Percentiles rank a stretch among this genome's conserved stretches.
Evolutionary conservation across 1,139 yeast species (phyloP).

Genomic region (Suhomyces coccinellae): DNA sequence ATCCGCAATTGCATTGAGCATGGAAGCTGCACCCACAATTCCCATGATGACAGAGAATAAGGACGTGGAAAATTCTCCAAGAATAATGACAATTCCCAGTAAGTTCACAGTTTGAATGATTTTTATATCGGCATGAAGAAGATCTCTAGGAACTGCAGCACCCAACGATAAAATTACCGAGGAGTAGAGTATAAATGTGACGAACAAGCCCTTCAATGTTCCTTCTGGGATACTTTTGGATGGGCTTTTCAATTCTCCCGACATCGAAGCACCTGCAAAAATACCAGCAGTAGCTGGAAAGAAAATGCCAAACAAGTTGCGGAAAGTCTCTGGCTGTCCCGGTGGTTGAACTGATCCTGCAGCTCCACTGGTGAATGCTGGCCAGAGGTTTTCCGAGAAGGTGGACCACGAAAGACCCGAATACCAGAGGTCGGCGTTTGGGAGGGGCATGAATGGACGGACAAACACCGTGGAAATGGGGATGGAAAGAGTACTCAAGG

Average conservation of each 20-base stretch:
- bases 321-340: slow-evolving; percentile 64
- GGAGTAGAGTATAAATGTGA: slow-evolving; percentile 74
- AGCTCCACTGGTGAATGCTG: slow-evolving; percentile 83
- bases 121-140: slow-evolving; percentile 75
- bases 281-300: slow-evolving; percentile 99
- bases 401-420: slow-evolving; percentile 76
- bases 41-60: slow-evolving; percentile 93
- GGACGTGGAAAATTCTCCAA: slow-evolving; percentile 89
- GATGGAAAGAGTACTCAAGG: slow-evolving; percentile 74
- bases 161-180: slow-evolving; percentile 81
- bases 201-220: slow-evolving; percentile 73
- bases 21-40: slow-evolving; percentile 88
- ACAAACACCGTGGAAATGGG: slow-evolving; percentile 75
- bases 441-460: slow-evolving; percentile 50
- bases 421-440: slow-evolving; percentile 51
- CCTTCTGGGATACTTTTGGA: slow-evolving; percentile 89
- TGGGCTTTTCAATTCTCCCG: slow-evolving; percentile 88
- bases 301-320: slow-evolving; percentile 86
- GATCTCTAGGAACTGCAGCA: slow-evolving; percentile 70
- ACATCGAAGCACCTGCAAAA: slow-evolving; percentile 98
- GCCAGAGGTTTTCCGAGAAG: slow-evolving; percentile 63
- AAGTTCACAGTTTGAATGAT: slow-evolving; percentile 79
- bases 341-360: slow-evolving; percentile 77
- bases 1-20: slow-evolving; percentile 85
- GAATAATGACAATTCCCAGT: slow-evolving; percentile 66